phyloP scores from a whole-genome alignment of 148 eudicot genomes.

The Nyssa sinensis region DNA sequence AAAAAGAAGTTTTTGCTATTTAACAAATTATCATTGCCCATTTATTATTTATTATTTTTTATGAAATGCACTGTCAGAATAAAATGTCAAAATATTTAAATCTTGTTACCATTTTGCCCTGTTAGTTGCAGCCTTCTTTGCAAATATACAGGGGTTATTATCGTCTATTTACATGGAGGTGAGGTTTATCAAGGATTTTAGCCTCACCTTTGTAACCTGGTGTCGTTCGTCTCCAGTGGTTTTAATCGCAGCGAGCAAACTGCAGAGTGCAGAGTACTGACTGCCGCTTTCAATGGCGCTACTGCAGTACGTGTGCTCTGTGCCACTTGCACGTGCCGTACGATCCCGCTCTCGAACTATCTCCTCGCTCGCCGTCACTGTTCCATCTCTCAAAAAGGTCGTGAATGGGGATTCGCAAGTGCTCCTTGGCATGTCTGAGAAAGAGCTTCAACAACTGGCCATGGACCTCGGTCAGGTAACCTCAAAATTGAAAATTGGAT shows the following conservation, averaged over 20 bases:
- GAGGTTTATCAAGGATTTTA: conserved; percentile 22
- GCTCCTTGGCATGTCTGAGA: conserved; percentile 90
- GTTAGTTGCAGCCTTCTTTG: too few relatives aligned
- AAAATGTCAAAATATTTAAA: too few relatives aligned
- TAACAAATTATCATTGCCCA: too few relatives aligned
- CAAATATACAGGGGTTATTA: too few relatives aligned
- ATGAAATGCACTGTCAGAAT: too few relatives aligned
- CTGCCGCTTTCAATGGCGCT: conserved; percentile 57
- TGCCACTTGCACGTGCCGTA: conserved; percentile 55
- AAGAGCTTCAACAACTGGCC: conserved; percentile 82
- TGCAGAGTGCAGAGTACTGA: not conserved
- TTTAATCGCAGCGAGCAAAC: not conserved
- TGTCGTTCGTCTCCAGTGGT: not conserved
- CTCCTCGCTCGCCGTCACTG: conserved; percentile 22
- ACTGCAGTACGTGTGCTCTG: conserved; percentile 37
- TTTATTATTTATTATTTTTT: too few relatives aligned
- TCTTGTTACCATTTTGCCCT: too few relatives aligned
- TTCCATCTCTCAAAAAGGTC: conserved; percentile 23
- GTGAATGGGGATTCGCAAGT: conserved; percentile 43
- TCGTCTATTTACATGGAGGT: not conserved
- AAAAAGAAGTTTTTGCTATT: too few relatives aligned
- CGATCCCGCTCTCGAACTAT: conserved; percentile 37
- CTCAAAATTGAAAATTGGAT: not conserved
- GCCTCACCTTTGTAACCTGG: not conserved
- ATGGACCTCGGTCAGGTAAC: conserved; percentile 75